phyloP scores from a whole-genome alignment of 805 yeast genomes.

The Isabelozyma gotoi region DNA sequence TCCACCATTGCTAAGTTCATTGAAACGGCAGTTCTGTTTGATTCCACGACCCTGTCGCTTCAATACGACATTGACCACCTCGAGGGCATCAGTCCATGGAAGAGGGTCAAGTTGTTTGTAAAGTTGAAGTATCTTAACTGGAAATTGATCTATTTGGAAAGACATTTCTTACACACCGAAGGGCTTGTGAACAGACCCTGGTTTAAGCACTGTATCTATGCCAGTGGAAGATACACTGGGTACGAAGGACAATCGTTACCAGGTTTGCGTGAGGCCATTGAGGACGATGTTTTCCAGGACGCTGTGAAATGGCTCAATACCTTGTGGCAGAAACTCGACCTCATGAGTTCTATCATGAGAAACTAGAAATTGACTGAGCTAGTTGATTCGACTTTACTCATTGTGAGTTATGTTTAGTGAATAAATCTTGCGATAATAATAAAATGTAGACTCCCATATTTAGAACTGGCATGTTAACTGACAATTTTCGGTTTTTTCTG shows the following conservation, averaged over 20 bases:
- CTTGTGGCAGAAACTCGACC: constrained; percentile 8
- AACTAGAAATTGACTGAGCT: background rate
- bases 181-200: constrained; percentile 54
- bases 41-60: constrained; percentile 8
- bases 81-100: constrained; percentile 19
- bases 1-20: constrained; percentile 4
- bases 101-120: constrained; percentile 22
- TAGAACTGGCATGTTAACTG: too few relatives aligned
- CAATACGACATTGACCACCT: constrained; percentile 17
- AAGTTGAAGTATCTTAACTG: constrained; percentile 30
- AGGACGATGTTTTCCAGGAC: constrained; percentile 39
- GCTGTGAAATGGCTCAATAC: constrained; percentile 40
- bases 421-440: too few relatives aligned
- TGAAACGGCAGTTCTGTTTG: constrained; percentile 8
- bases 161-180: constrained; percentile 42
- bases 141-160: constrained; percentile 43
- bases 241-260: constrained; percentile 60
- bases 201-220: constrained; percentile 60
- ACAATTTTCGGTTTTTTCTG: too few relatives aligned
- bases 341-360: background rate
- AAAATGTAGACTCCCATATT: too few relatives aligned
- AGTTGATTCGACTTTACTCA: too few relatives aligned
- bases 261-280: constrained; percentile 53
- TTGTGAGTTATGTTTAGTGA: background rate
- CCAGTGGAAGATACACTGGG: constrained; percentile 61